Evolutionary conservation across 805 yeast genomes (phyloP).

Genomic region (Pichia deserticola): DNA sequence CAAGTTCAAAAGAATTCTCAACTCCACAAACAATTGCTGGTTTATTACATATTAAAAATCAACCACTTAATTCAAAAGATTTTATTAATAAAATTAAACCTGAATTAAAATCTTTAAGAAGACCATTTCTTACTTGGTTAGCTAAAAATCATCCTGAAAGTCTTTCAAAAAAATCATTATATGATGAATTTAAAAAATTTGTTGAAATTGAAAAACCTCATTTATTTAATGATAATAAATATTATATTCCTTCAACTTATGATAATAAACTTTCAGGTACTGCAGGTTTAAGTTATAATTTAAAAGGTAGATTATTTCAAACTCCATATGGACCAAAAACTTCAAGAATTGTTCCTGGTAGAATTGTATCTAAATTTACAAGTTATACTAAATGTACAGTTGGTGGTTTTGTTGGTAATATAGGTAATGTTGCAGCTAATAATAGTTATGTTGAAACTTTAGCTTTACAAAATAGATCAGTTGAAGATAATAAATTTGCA

Average conservation of each 20-base stretch:
- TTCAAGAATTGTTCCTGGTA: conserved; percentile 55
- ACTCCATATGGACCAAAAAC: conserved; percentile 63
- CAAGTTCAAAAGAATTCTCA: conserved; percentile 18
- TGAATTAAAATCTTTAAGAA: conserved; percentile 40
- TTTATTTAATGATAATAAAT: conserved; percentile 6
- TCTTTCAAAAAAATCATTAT: conserved; percentile 12
- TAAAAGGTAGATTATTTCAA: conserved; percentile 60
- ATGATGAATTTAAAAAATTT: conserved; percentile 32
- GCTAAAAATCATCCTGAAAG: conserved; percentile 41
- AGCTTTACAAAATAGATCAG: conserved; percentile 21
- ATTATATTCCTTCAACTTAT: conserved; percentile 16
- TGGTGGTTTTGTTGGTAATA: conserved; percentile 36
- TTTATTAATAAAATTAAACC: conserved; percentile 25
- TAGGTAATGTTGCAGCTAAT: conserved; percentile 16
- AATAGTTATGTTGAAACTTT: conserved; percentile 12
- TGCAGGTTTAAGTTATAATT: conserved; percentile 67
- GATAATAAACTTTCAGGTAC: conserved; percentile 41
- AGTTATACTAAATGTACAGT: conserved; percentile 42
- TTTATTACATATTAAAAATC: conserved; percentile 19
- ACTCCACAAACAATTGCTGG: conserved; percentile 22
- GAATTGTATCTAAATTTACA: conserved; percentile 44
- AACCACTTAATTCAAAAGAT: conserved; percentile 15
- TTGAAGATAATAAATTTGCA: conserved; percentile 21
- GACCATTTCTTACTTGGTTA: conserved; percentile 49
- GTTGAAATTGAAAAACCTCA: conserved; percentile 23